These are phyloP conservation scores for Raphanus sativus DNA, from an alignment of 345 rosid species.

Conservation along the genomic window DNA sequence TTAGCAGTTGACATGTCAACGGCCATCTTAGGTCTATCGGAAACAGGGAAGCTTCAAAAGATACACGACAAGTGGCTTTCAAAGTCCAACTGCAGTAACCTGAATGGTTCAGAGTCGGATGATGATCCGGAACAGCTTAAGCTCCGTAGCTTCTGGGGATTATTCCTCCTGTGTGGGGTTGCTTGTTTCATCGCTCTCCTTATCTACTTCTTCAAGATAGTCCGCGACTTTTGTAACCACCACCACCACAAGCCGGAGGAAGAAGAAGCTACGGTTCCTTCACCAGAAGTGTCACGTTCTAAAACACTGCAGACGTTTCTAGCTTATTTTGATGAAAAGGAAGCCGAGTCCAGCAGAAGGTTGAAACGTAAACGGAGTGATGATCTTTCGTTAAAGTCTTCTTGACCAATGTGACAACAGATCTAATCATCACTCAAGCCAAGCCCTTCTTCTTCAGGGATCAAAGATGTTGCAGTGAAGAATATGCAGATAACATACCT, in stretches of 20 bases:
- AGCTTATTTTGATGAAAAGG: conserved; percentile 66
- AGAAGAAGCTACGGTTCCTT: conserved; percentile 34
- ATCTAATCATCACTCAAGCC: not conserved
- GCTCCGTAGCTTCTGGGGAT: conserved; percentile 77
- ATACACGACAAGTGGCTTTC: conserved; percentile 70
- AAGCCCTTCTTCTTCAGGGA: not conserved
- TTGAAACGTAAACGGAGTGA: conserved; percentile 62
- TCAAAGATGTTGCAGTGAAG: not conserved
- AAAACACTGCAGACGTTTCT: conserved; percentile 60
- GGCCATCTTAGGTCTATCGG: conserved; percentile 74
- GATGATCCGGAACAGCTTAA: conserved; percentile 63
- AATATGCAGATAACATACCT: not conserved
- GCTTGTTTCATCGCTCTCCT: conserved; percentile 60
- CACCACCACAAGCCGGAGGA: conserved; percentile 29
- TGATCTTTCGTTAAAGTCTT: conserved; percentile 29
- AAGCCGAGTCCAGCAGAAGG: conserved; percentile 43
- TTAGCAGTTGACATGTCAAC: conserved; percentile 86
- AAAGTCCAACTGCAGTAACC: conserved; percentile 48
- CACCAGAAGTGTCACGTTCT: conserved; percentile 45
- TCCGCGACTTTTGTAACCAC: conserved; percentile 52
- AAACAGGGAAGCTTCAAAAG: conserved; percentile 78
- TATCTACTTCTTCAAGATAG: conserved; percentile 51
- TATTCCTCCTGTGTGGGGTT: conserved; percentile 74
- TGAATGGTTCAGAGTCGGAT: conserved; percentile 28
- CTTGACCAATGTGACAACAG: conserved; percentile 31